phyloP scores from a whole-genome alignment of 2,329 filamentous ascomycete species.

The Plenodomus lindquistii region DNA sequence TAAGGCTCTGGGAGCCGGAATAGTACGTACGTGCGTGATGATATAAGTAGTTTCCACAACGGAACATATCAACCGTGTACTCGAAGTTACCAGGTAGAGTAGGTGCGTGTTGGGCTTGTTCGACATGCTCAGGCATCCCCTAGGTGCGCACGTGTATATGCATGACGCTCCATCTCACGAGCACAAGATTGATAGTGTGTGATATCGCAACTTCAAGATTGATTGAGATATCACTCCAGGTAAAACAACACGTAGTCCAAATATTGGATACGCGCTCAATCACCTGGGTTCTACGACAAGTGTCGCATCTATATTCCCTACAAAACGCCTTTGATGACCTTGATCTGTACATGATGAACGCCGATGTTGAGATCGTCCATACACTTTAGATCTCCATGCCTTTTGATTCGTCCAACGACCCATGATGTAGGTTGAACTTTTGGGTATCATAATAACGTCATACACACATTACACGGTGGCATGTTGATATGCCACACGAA shows the following conservation, averaged over 20 bases:
- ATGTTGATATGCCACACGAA: constrained; percentile 45
- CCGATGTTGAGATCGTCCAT: constrained; percentile 47
- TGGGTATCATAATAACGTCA: constrained; percentile 47
- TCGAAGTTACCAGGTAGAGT: no score
- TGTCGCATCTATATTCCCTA: background rate
- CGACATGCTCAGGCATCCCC: no score
- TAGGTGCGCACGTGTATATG: no score
- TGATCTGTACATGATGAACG: constrained; percentile 35
- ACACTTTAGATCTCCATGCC: constrained; percentile 18
- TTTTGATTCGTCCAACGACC: constrained; percentile 38
- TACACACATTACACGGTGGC: constrained; percentile 46
- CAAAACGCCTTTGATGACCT: constrained; percentile 13
- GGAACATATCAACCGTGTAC: no score
- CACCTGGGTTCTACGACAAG: background rate
- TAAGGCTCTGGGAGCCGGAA: background rate
- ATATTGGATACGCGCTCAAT: background rate
- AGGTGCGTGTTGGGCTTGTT: no score
- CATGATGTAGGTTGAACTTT: constrained; percentile 49
- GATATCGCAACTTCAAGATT: background rate
- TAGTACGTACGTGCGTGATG: background rate
- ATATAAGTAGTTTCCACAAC: no score
- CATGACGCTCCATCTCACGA: no score
- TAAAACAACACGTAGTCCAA: background rate
- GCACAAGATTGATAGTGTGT: no score
- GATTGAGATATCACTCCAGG: background rate